These are phyloP conservation scores for Verticillium longisporum DNA, from an alignment of 2,329 filamentous ascomycete genomes.

Conservation along the genomic window DNA sequence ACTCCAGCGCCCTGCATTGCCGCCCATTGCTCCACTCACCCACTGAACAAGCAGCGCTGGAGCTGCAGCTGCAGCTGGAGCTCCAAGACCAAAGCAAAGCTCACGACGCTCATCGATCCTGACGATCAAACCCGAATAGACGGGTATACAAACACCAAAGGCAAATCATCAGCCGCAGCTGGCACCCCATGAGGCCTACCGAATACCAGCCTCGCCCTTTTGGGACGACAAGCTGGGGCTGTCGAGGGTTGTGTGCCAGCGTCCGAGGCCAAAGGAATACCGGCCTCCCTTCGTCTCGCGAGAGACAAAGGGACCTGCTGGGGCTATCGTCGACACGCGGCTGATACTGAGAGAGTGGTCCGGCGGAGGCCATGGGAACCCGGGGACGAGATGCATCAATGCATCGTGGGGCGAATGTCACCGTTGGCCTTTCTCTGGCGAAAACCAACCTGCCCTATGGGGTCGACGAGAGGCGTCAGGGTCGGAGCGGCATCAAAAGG, in stretches of 20 bases:
- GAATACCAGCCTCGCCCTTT: background rate
- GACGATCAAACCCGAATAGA: background rate
- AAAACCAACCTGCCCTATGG: background rate
- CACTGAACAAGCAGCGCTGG: background rate
- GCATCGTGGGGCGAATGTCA: background rate
- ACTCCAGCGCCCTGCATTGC: background rate
- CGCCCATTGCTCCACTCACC: background rate
- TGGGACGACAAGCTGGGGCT: background rate
- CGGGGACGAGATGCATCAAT: background rate
- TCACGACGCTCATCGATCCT: background rate
- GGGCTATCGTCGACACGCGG: background rate
- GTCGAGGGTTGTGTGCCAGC: background rate
- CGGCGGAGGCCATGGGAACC: too few relatives aligned
- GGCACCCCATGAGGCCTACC: background rate
- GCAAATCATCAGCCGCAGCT: background rate
- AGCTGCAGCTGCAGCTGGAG: too few relatives aligned
- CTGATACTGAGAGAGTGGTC: too few relatives aligned
- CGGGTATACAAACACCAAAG: background rate
- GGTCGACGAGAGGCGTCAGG: background rate
- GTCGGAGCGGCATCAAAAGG: background rate
- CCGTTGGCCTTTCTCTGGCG: background rate
- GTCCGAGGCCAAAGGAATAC: background rate
- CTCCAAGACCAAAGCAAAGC: background rate
- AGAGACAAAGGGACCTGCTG: background rate
- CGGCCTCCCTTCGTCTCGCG: background rate